Evolutionary conservation across 2,329 filamentous ascomycete species (phyloP), one percentile per base, ranked within the genome.

Genomic region (Metarhizium guizhouense): DNA sequence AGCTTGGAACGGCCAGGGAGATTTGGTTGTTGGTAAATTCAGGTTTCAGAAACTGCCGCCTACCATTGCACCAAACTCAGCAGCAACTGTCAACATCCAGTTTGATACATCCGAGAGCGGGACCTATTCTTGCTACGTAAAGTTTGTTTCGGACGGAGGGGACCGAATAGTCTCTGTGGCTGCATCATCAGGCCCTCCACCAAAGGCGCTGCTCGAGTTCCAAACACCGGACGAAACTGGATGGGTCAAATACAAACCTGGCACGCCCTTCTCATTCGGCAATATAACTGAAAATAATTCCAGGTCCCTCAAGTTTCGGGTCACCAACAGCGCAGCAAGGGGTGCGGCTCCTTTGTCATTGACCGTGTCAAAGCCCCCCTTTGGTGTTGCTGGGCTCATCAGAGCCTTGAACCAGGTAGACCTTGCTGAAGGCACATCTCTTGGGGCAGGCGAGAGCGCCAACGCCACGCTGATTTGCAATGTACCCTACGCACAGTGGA

Each of bases 321-420:
- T 84, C 29, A 80, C 75, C 40, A 84, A 84, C 62, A 71, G 65
- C 2, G 80, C 77, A 4, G 65, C 71, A 0, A 52, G 66, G 0
- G 76, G 75, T 2, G 74, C 73, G 6, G 74, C 78, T 13, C 67
- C 68, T 1, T 71, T 84, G 1, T 79, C 76, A 0, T 67, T 84
- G 14, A 83, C 81, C 0, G 79, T 85, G 2, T 84, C 81, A 0
- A 85, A 85, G 62, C 80, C 81, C 4, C 82, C 82, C 0, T 83
- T 80, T 54, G 80, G 79, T 14, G 71, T 80, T 3, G 61, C 68
- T n/a, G 77, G 79, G 3, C 74, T 83, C 25, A 74, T 84, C 43
- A 72, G 74, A 20, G 77, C 80, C 0, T 72, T 71, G 13, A 85
- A 84, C 62, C 73, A 77, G 18, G 71, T 82, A 8, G 81, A 83